A percentile compares a stretch with the other conserved stretches of the same genome.
Evolutionary conservation across 2,329 filamentous ascomycete species (phyloP).

Genomic region (Aureobasidium leucospermi): DNA sequence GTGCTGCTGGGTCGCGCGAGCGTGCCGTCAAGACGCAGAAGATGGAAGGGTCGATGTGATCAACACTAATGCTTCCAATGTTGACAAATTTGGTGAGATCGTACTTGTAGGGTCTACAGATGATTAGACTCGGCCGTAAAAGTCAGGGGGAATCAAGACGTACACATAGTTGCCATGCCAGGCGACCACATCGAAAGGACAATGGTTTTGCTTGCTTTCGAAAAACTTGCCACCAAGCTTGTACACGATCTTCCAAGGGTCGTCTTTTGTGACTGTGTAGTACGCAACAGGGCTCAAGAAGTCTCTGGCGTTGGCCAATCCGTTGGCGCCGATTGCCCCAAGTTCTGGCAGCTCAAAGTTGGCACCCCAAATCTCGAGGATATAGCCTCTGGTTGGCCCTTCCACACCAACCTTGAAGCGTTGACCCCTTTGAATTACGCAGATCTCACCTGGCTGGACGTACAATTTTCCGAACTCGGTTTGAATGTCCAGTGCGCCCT

Average conservation of each 20-base stretch:
- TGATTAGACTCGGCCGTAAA: neutral
- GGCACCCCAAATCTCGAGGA: conserved; percentile 35
- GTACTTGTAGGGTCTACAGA: conserved; percentile 35
- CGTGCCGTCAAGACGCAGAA: conserved; percentile 32
- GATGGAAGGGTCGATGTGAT: conserved; percentile 34
- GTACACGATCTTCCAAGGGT: conserved; percentile 29
- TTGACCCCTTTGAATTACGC: conserved; percentile 33
- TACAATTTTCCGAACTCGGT: conserved; percentile 35
- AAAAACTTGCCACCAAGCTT: conserved; percentile 30
- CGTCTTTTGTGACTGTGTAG: conserved; percentile 31
- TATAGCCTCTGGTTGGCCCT: conserved; percentile 34
- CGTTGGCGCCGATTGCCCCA: conserved; percentile 32
- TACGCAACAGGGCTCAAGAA: conserved; percentile 32
- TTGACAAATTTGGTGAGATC: conserved; percentile 44
- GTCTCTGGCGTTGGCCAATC: conserved; percentile 33
- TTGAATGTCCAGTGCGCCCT: conserved; percentile 31
- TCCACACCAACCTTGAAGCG: conserved; percentile 31
- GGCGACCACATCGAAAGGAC: conserved; percentile 37
- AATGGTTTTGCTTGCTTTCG: conserved; percentile 31
- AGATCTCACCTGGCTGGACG: conserved; percentile 33
- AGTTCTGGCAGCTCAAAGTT: conserved; percentile 34
- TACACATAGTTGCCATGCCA: conserved; percentile 38
- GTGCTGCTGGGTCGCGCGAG: conserved; percentile 30
- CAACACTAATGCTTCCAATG: conserved; percentile 32
- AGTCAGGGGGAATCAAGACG: neutral